phyloP scores from a whole-genome alignment of 2,329 filamentous ascomycete genomes.

The Ophiostoma montium region DNA sequence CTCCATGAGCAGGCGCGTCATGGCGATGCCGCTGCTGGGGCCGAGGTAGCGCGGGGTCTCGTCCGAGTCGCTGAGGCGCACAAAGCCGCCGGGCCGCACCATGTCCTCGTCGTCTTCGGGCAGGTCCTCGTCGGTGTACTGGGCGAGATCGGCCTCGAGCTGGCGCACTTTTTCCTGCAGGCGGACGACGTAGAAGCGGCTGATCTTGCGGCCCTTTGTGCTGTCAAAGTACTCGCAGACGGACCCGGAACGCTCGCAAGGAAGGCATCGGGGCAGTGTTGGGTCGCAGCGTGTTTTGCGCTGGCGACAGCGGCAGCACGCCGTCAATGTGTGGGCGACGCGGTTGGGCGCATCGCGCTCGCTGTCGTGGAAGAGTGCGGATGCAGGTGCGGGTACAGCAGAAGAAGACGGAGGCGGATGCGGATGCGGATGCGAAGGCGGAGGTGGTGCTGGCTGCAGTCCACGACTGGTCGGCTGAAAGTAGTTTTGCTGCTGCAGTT shows the following conservation, averaged over 20 bases:
- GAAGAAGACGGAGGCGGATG: too few species aligned
- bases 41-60: constrained; percentile 81
- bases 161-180: constrained; percentile 75
- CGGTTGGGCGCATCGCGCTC: constrained; percentile 37
- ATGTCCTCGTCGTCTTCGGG: constrained; percentile 68
- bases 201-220: constrained; percentile 70
- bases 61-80: constrained; percentile 71
- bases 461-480: constrained; percentile 13
- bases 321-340: constrained; percentile 66
- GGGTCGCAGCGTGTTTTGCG: constrained; percentile 95
- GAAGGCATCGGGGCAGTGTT: constrained; percentile 75
- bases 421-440: background rate
- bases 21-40: constrained; percentile 87
- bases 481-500: constrained; percentile 10
- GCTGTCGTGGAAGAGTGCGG: constrained; percentile 6
- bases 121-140: constrained; percentile 64
- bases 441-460: background rate
- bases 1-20: constrained; percentile 90
- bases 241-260: constrained; percentile 83
- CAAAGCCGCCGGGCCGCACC: constrained; percentile 71
- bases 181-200: constrained; percentile 81
- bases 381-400: too few species aligned
- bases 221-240: constrained; percentile 94
- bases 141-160: constrained; percentile 67
- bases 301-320: constrained; percentile 69